Base-by-base conservation (phyloP, 441 rosid genomes). In the Erysimum cheiri region DNA sequence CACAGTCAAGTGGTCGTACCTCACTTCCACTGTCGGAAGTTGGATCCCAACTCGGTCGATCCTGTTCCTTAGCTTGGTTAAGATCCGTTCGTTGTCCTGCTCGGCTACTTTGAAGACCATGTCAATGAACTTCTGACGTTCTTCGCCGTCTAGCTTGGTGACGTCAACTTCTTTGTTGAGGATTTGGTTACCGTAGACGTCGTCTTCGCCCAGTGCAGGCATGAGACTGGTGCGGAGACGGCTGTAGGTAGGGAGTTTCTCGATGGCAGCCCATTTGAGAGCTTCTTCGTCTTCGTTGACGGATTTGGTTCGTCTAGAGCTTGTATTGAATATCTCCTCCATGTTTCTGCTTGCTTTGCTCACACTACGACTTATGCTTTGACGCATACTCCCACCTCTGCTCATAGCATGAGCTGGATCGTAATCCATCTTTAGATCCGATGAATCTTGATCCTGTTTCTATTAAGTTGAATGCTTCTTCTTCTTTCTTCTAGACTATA, bases 241-340 rank as follows among this genome's bases (percentile, higher is more conserved):
- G 43, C 81, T 85, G 67, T 87, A 89, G 0, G 96, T 92, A 0
- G 98, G 98, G 26, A 92, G 73, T 56, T 81, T 89, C 82, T 92
- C 98, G 14, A 92, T 88, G 6, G 96, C 96, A 6, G 96, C 98
- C 98, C 98, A 92, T 81, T 80, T 92, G 3, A 92, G 87, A 53
- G 94, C 94, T 69, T 92, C 98, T 75, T 92, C 94, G n/a, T 92
- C 98, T 69, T 83, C 86, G 44, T 88, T 85, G 15, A 60, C 68
- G 0, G 76, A 71, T 6, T 60, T 50, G 37, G 71, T 76, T 15
- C 87, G 71, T 55, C 87, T 71, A 0, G 87, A 78, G 33, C 84
- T 76, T 2, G 82, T 64, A 1, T 85, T 61, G 73, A 90, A 88
- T 29, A 81, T 76, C 10, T 86, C 95, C 5, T 93, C 98, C 77